phyloP scores from a whole-genome alignment of 192 early-diverging fungal species.

The Entomortierella beljakovae region DNA sequence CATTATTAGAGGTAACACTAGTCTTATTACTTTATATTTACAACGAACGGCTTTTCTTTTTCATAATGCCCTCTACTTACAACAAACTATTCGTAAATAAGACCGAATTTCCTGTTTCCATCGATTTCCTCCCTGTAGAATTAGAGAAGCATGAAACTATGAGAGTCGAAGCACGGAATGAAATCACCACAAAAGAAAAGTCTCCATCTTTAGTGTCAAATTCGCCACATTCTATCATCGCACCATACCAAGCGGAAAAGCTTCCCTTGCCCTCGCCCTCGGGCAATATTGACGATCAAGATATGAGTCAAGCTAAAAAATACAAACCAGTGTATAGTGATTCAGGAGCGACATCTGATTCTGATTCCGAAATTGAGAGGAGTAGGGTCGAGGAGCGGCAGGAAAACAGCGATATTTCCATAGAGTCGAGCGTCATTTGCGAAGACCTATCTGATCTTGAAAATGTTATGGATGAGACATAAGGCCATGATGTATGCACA shows the following conservation, averaged over 20 bases:
- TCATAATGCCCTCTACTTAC: not conserved
- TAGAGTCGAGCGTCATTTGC: conserved; percentile 37
- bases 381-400: not conserved
- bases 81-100: not conserved
- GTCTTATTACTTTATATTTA: not conserved
- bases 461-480: not conserved
- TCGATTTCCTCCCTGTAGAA: not conserved
- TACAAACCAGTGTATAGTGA: not conserved
- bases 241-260: too few species aligned
- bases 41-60: not conserved
- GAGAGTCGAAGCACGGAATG: not conserved
- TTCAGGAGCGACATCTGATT: not conserved
- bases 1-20: conserved; percentile 37
- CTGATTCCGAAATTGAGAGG: not conserved
- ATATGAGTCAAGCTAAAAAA: too few species aligned
- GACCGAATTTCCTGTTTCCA: not conserved
- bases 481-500: too few species aligned
- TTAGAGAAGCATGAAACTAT: not conserved
- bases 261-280: too few species aligned
- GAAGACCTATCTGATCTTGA: conserved; percentile 35
- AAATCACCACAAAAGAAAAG: too few species aligned
- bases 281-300: too few species aligned
- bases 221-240: too few species aligned
- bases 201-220: too few species aligned
- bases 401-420: conserved; percentile 23